Percentiles rank a stretch among this genome's conserved stretches.
phyloP scores from a whole-genome alignment of 2,329 filamentous ascomycete species.

The Sclerotinia trifoliorum region DNA sequence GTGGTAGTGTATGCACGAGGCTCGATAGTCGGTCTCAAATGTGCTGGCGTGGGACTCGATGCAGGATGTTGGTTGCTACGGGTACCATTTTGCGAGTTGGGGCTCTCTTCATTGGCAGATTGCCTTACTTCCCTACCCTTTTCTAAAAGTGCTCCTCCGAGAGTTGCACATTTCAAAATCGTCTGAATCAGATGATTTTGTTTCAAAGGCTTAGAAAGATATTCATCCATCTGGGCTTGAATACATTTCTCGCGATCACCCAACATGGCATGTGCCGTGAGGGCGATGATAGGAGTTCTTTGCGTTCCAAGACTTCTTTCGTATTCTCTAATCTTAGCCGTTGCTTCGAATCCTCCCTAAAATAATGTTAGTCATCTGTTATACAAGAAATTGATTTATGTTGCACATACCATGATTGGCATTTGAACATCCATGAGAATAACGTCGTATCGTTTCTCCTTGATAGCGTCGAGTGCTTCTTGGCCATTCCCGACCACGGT shows the following conservation, averaged over 20 bases:
- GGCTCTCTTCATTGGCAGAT: constrained; percentile 37
- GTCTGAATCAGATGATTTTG: constrained; percentile 98
- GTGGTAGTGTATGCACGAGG: constrained; percentile 68
- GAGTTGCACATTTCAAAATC: constrained; percentile 92
- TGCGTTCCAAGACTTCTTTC: constrained; percentile 77
- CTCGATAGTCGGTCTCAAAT: constrained; percentile 53
- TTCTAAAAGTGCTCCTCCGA: constrained; percentile 79
- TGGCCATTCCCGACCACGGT: constrained; percentile 93
- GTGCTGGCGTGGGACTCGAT: constrained; percentile 27
- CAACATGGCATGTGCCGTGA: constrained; percentile 98
- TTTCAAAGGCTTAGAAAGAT: constrained; percentile 92
- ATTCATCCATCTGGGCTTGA: constrained; percentile 98
- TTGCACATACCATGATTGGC: constrained; percentile 83
- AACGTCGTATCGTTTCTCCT: constrained; percentile 89
- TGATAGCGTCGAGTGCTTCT: constrained; percentile 89
- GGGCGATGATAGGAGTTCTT: constrained; percentile 90
- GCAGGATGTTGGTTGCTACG: constrained; percentile 22
- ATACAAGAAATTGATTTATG: neutral
- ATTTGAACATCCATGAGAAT: constrained; percentile 99
- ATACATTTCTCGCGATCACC: constrained; percentile 98
- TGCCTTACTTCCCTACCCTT: constrained; percentile 62
- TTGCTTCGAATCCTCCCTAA: constrained; percentile 93
- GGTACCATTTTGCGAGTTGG: constrained; percentile 30
- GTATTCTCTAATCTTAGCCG: constrained; percentile 92
- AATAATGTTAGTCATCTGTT: constrained; percentile 41